Conservation (phyloP, 192 early-diverging fungal species). For the Podila verticillata region DNA sequence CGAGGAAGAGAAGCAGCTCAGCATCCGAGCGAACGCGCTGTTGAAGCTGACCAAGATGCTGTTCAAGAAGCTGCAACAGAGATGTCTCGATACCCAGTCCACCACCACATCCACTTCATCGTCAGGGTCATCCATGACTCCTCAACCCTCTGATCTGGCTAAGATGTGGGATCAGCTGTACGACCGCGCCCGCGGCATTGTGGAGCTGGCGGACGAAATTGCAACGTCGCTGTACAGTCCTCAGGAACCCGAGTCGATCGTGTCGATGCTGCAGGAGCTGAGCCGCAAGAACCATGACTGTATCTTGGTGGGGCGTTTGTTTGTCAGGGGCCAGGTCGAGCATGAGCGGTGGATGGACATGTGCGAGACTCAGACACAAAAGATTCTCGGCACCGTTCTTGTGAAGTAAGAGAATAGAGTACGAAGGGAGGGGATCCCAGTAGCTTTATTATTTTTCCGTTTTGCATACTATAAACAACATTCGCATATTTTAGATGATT, state of each 20-base stretch:
- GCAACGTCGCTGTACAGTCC: slow-evolving; percentile 48
- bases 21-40: slow-evolving; percentile 29
- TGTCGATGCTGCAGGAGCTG: slow-evolving; percentile 28
- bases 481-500: no score
- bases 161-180: slow-evolving; percentile 49
- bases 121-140: background rate
- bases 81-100: slow-evolving; percentile 40
- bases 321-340: slow-evolving; percentile 39
- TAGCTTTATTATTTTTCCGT: no score
- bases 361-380: slow-evolving; percentile 49
- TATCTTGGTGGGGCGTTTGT: slow-evolving; percentile 32
- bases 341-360: slow-evolving; percentile 51
- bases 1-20: slow-evolving; percentile 48
- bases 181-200: slow-evolving; percentile 33
- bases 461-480: no score
- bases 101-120: background rate
- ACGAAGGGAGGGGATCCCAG: background rate
- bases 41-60: slow-evolving; percentile 49
- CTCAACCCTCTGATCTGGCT: slow-evolving; percentile 22
- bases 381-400: slow-evolving; percentile 36
- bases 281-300: slow-evolving; percentile 48
- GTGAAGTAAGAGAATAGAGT: slow-evolving; percentile 1
- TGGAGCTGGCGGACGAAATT: slow-evolving; percentile 45
- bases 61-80: slow-evolving; percentile 51
- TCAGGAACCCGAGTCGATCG: slow-evolving; percentile 24